These are phyloP conservation scores for Chimonanthus salicifolius DNA, from an alignment of 164 flowering plant genomes.

Conservation along the genomic window DNA sequence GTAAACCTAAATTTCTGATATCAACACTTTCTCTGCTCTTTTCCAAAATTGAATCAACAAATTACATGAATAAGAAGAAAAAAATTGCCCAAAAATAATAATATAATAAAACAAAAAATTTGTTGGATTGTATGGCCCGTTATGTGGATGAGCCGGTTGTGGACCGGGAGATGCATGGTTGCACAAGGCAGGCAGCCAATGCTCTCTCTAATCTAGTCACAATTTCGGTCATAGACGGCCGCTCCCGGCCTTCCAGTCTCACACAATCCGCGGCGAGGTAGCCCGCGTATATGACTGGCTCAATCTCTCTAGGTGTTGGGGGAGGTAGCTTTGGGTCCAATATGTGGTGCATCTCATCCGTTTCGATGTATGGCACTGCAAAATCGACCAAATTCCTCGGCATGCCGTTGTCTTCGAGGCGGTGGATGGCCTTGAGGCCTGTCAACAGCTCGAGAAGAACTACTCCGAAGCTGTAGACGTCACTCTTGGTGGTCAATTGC, in stretches of 20 bases:
- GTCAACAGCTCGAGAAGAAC: constrained; percentile 67
- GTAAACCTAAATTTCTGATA: background rate
- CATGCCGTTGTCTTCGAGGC: constrained; percentile 31
- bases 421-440: constrained; percentile 67
- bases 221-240: constrained; percentile 70
- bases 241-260: constrained; percentile 35
- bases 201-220: constrained; percentile 61
- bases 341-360: constrained; percentile 56
- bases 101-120: too few species aligned
- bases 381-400: constrained; percentile 75
- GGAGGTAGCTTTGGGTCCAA: constrained; percentile 58
- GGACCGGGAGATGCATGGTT: constrained; percentile 19
- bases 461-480: constrained; percentile 84
- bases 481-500: constrained; percentile 60
- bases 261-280: constrained; percentile 81
- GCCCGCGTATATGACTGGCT: constrained; percentile 62
- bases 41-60: background rate
- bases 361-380: constrained; percentile 51
- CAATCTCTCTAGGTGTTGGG: constrained; percentile 79
- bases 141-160: constrained; percentile 3
- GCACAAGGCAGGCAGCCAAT: constrained; percentile 38
- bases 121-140: background rate
- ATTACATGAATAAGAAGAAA: background rate
- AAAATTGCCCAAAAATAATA: background rate
- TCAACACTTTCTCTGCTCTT: background rate